Evolutionary conservation across 805 yeast genomes (phyloP).

Genomic region (Candida pseudofarinosa): DNA sequence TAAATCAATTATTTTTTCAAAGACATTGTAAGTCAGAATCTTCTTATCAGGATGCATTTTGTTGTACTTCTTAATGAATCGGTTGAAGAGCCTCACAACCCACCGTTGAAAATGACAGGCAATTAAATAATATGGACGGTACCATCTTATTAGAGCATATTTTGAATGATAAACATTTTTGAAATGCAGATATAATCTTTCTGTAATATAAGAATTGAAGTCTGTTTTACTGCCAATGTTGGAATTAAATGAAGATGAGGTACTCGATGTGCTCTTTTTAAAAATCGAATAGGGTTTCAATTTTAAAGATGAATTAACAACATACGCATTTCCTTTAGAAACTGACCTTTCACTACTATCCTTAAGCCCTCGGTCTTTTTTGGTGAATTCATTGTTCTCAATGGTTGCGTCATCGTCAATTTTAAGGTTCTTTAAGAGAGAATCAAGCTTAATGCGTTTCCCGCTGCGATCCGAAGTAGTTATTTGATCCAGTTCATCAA

Average conservation of each 20-base stretch:
- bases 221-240: not conserved
- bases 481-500: slow-evolving; percentile 6
- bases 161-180: slow-evolving; percentile 14
- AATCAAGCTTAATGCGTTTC: slow-evolving; percentile 30
- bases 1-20: slow-evolving; percentile 21
- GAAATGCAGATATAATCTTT: slow-evolving; percentile 21
- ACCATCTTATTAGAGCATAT: slow-evolving; percentile 21
- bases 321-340: not conserved
- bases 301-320: slow-evolving; percentile 12
- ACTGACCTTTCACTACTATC: not conserved
- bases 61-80: slow-evolving; percentile 28
- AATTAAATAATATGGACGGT: slow-evolving; percentile 21
- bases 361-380: not conserved
- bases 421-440: slow-evolving; percentile 20
- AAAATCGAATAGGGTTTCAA: slow-evolving; percentile 9
- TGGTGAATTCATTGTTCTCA: not conserved
- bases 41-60: slow-evolving; percentile 8
- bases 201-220: slow-evolving; percentile 18
- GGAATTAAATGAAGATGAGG: slow-evolving; percentile 1
- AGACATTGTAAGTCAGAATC: slow-evolving; percentile 16
- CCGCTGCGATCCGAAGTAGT: slow-evolving; percentile 6
- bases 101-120: slow-evolving; percentile 29
- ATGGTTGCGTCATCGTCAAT: slow-evolving; percentile 11
- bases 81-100: slow-evolving; percentile 33
- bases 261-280: slow-evolving; percentile 4